Conservation (phyloP, 1,284 basidiomycete species). For the Ustilago xerochloae region DNA sequence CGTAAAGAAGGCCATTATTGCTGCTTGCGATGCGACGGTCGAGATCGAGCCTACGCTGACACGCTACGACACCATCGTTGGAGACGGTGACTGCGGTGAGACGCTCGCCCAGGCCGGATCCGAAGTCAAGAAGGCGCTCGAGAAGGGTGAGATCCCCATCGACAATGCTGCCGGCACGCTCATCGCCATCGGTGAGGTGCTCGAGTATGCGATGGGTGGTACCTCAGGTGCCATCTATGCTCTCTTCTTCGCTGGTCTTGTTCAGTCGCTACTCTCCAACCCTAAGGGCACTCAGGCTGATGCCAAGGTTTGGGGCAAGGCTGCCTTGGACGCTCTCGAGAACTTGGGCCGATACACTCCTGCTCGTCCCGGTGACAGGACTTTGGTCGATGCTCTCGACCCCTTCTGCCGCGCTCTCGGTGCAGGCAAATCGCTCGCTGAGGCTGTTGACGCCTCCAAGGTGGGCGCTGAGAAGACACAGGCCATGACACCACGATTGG, state of each 20-base stretch:
- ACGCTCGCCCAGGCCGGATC: conserved; percentile 61
- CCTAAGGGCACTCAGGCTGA: conserved; percentile 48
- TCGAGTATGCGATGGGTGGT: conserved; percentile 69
- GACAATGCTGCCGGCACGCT: conserved; percentile 62
- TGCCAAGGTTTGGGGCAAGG: conserved; percentile 60
- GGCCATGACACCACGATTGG: conserved; percentile 71
- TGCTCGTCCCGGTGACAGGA: conserved; percentile 73
- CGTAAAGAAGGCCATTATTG: conserved; percentile 63
- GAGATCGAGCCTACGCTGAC: conserved; percentile 70
- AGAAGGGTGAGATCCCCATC: conserved; percentile 56
- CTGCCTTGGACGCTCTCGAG: conserved; percentile 58
- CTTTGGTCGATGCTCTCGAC: conserved; percentile 72
- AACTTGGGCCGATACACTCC: conserved; percentile 71
- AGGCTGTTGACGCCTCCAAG: conserved; percentile 69
- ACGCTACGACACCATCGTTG: conserved; percentile 70
- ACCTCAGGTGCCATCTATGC: conserved; percentile 71
- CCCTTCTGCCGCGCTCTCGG: conserved; percentile 71
- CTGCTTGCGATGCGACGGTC: conserved; percentile 69
- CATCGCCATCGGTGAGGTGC: conserved; percentile 60
- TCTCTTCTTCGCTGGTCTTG: conserved; percentile 72
- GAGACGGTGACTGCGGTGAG: conserved; percentile 67
- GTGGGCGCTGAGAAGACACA: conserved; percentile 72
- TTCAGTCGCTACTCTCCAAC: conserved; percentile 59
- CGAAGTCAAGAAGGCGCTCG: conserved; percentile 60
- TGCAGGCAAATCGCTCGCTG: conserved; percentile 60